Evolutionary conservation across 495 filamentous ascomycete genomes (phyloP).

Genomic region (Cryomyces antarcticus): DNA sequence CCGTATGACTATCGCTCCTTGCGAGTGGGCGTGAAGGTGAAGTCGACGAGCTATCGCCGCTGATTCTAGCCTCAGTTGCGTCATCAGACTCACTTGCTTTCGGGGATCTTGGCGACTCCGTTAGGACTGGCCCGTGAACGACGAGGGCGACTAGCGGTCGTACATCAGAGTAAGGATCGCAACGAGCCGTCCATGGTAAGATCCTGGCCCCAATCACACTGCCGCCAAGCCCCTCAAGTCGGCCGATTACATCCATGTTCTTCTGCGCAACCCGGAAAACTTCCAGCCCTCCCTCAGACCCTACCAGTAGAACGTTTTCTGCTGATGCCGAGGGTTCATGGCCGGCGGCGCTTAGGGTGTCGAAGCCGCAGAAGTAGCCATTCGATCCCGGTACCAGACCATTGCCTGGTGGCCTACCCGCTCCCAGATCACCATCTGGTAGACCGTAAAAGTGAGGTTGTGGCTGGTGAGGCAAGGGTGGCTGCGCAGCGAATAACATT

Average conservation of each 20-base stretch:
- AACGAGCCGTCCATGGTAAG: constrained; percentile 32
- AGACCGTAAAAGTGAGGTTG: constrained; percentile 48
- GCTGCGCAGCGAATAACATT: constrained; percentile 13
- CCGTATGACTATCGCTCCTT: constrained; percentile 7
- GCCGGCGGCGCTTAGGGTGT: constrained; percentile 34
- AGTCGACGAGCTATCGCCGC: constrained; percentile 1
- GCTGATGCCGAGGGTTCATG: constrained; percentile 27
- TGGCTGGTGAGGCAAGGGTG: constrained; percentile 62
- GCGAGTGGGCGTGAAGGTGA: constrained; percentile 10
- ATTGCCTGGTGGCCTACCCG: constrained; percentile 7
- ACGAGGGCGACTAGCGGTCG: constrained; percentile 54
- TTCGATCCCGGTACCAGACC: constrained; percentile 35
- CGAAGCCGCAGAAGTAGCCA: constrained; percentile 65
- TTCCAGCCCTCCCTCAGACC: constrained; percentile 55
- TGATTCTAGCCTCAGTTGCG: constrained; percentile 6
- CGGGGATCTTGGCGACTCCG: not conserved
- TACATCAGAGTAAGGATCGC: constrained; percentile 21
- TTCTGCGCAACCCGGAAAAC: constrained; percentile 48
- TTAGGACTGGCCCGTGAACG: constrained; percentile 46
- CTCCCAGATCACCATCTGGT: constrained; percentile 31
- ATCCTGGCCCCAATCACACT: constrained; percentile 68
- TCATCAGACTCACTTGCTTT: not conserved
- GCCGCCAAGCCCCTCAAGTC: constrained; percentile 54
- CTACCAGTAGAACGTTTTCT: constrained; percentile 52
- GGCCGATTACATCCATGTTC: constrained; percentile 40